phyloP scores from a whole-genome alignment of 2,329 filamentous ascomycete species.

The Venturia pyrina region DNA sequence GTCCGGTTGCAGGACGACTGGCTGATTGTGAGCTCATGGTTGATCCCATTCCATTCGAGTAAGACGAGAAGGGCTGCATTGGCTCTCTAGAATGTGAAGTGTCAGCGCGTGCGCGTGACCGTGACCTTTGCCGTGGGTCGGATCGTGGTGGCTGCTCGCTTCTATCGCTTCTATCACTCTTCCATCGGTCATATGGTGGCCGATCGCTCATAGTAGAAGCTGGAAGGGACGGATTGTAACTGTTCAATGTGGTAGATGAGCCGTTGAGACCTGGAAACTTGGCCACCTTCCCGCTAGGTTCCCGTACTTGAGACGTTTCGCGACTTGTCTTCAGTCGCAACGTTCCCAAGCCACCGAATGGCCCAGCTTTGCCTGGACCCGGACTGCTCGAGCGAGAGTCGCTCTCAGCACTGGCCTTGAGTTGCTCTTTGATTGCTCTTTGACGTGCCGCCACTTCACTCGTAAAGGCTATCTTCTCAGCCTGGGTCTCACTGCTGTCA shows the following conservation, averaged over 20 bases:
- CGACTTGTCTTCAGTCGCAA: slow-evolving; percentile 58
- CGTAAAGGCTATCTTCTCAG: slow-evolving; percentile 60
- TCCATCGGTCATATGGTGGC: slow-evolving; percentile 2
- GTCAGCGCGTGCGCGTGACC: slow-evolving; percentile 3
- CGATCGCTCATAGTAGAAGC: not conserved
- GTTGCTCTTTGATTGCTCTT: slow-evolving; percentile 60
- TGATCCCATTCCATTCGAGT: not conserved
- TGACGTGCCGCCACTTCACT: slow-evolving; percentile 62
- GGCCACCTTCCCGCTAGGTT: slow-evolving; percentile 42
- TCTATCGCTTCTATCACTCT: not conserved
- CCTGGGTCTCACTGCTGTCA: slow-evolving; percentile 40
- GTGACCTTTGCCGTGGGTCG: not conserved
- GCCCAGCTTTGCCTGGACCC: slow-evolving; percentile 21
- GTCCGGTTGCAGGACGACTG: slow-evolving; percentile 4
- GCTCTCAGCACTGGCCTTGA: slow-evolving; percentile 58
- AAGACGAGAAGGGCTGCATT: slow-evolving; percentile 1
- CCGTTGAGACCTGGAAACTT: slow-evolving; percentile 51
- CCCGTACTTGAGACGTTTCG: slow-evolving; percentile 49
- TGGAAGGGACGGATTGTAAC: not conserved
- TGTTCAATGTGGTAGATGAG: slow-evolving; percentile 16
- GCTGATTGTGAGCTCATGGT: not conserved
- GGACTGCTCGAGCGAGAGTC: slow-evolving; percentile 39
- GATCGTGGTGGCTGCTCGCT: slow-evolving; percentile 1
- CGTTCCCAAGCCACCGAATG: slow-evolving; percentile 44
- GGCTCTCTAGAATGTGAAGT: not conserved